phyloP scores from a whole-genome alignment of 768 basidiomycete genomes.

The Xerocomellus intermedius region DNA sequence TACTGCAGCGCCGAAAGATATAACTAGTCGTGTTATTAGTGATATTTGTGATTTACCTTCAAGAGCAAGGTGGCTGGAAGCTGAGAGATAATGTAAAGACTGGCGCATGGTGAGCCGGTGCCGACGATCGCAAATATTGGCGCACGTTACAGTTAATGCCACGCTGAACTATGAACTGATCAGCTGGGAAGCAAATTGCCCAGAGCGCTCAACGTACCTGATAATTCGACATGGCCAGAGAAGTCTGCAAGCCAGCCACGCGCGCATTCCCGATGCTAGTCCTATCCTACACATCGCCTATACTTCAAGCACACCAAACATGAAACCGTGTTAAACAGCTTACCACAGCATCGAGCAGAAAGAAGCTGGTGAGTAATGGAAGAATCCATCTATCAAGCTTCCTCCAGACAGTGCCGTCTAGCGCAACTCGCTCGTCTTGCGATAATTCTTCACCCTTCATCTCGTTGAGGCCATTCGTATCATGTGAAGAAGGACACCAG shows the following conservation, averaged over 20 bases:
- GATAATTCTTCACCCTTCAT: slow-evolving; percentile 5
- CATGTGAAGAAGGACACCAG: not conserved
- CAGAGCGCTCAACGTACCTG: slow-evolving; percentile 14
- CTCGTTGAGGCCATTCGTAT: not conserved
- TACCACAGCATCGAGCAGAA: slow-evolving; percentile 51
- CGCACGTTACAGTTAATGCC: slow-evolving; percentile 29
- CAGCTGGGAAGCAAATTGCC: not conserved
- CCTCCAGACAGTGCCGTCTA: slow-evolving; percentile 44
- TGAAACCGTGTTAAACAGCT: slow-evolving; percentile 12
- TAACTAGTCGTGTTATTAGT: not conserved
- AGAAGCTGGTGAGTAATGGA: slow-evolving; percentile 49
- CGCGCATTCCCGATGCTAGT: slow-evolving; percentile 58
- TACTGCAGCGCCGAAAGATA: not conserved
- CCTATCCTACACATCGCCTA: slow-evolving; percentile 27
- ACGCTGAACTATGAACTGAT: slow-evolving; percentile 31
- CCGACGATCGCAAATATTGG: not conserved
- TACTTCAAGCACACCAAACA: not conserved
- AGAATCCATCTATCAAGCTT: slow-evolving; percentile 50
- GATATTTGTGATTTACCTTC: slow-evolving; percentile 32
- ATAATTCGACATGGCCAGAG: slow-evolving; percentile 37
- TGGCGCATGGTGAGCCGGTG: slow-evolving; percentile 3
- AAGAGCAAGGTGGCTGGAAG: slow-evolving; percentile 62
- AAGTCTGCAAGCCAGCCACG: slow-evolving; percentile 56
- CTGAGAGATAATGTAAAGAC: slow-evolving; percentile 46
- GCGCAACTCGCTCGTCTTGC: slow-evolving; percentile 5